Percentiles rank a stretch among this genome's conserved stretches.
Evolutionary conservation across 768 basidiomycete genomes (phyloP).

Genomic region (Leucogyrophana mollusca): DNA sequence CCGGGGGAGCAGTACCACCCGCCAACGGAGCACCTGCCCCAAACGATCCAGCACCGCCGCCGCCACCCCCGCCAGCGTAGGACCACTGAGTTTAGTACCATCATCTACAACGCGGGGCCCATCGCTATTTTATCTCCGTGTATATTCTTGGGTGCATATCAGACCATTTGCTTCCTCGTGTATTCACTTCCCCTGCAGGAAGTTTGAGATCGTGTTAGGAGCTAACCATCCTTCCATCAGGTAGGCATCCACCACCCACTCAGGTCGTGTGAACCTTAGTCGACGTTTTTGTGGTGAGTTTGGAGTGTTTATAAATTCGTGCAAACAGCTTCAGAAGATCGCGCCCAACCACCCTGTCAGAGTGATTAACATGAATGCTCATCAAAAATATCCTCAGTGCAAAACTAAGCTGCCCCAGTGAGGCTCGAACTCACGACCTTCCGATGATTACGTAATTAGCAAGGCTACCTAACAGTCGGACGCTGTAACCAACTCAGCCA

Average conservation of each 20-base stretch:
- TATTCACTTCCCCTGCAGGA: too few species aligned
- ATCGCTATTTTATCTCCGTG: slow-evolving; percentile 33
- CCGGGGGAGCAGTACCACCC: slow-evolving; percentile 17
- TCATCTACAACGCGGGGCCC: slow-evolving; percentile 21
- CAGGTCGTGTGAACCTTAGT: too few species aligned
- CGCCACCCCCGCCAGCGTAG: slow-evolving; percentile 27
- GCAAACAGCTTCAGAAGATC: too few species aligned
- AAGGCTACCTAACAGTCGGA: slow-evolving; percentile 83
- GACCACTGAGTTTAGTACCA: background rate
- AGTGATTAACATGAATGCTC: too few species aligned
- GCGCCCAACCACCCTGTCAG: too few species aligned
- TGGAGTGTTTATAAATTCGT: too few species aligned
- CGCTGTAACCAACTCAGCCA: slow-evolving; percentile 80
- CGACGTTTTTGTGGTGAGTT: too few species aligned
- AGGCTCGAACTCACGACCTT: slow-evolving; percentile 73
- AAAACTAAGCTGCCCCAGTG: slow-evolving; percentile 64
- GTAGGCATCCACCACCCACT: too few species aligned
- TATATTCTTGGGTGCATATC: slow-evolving; percentile 16
- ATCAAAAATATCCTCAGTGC: too few species aligned
- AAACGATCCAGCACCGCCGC: slow-evolving; percentile 17
- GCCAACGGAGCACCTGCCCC: slow-evolving; percentile 25
- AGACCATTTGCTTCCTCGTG: background rate
- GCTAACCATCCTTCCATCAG: too few species aligned
- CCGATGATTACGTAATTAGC: too few species aligned
- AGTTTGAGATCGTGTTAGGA: too few species aligned